These are phyloP conservation scores for Annulohypoxylon moriforme DNA, from an alignment of 495 filamentous ascomycete species.

Conservation along the genomic window DNA sequence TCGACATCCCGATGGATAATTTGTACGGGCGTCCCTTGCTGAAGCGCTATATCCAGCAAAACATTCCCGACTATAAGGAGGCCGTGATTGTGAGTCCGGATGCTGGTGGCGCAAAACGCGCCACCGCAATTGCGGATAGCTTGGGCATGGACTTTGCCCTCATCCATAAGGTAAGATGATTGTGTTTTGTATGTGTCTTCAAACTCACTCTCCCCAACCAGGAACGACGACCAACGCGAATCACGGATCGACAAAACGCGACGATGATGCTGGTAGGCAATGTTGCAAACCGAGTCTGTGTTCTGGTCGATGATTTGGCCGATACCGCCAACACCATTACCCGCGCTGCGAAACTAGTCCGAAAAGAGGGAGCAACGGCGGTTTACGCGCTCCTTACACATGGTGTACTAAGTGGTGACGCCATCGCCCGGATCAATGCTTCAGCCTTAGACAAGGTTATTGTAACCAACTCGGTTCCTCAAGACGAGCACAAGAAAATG, in stretches of 20 bases:
- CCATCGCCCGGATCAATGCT: slow-evolving; percentile 91
- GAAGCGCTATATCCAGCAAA: slow-evolving; percentile 87
- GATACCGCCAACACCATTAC: slow-evolving; percentile 98
- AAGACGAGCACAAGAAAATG: slow-evolving; percentile 77
- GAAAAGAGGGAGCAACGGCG: slow-evolving; percentile 87
- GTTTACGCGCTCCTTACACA: slow-evolving; percentile 95
- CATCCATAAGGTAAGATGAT: slow-evolving; percentile 88
- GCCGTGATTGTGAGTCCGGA: slow-evolving; percentile 96
- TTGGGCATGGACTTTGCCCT: slow-evolving; percentile 93
- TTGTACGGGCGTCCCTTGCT: slow-evolving; percentile 89
- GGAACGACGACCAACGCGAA: slow-evolving; percentile 96
- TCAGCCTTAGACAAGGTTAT: slow-evolving; percentile 89
- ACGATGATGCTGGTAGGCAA: slow-evolving; percentile 99
- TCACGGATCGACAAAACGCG: slow-evolving; percentile 93
- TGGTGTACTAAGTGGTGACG: slow-evolving; percentile 93
- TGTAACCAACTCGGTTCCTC: slow-evolving; percentile 93
- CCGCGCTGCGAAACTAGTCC: slow-evolving; percentile 93
- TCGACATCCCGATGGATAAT: slow-evolving; percentile 98
- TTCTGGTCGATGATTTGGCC: slow-evolving; percentile 92
- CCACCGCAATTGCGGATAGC: slow-evolving; percentile 94
- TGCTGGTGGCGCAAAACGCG: slow-evolving; percentile 94
- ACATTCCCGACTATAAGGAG: slow-evolving; percentile 86
- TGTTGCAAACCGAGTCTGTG: slow-evolving; percentile 81
- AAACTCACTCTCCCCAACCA: slow-evolving; percentile 58
- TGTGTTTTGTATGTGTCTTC: slow-evolving; percentile 46